phyloP scores from a whole-genome alignment of 345 rosid species.

The Lepidium aucheri region DNA sequence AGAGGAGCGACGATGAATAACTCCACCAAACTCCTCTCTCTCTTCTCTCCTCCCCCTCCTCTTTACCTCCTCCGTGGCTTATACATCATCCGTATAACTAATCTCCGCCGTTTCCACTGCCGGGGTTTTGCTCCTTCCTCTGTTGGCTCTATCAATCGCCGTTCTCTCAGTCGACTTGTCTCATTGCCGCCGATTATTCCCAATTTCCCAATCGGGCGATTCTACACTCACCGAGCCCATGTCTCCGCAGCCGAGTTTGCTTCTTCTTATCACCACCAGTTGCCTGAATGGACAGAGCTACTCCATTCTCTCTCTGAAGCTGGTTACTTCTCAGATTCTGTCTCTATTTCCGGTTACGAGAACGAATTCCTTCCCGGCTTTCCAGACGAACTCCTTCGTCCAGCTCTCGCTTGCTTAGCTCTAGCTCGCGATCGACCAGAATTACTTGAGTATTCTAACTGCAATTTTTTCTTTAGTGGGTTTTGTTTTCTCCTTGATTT shows the following conservation, averaged over 20 bases:
- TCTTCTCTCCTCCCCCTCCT: conserved; percentile 46
- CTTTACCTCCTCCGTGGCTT: conserved; percentile 25
- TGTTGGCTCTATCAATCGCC: background rate
- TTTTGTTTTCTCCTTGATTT: background rate
- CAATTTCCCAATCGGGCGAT: conserved; percentile 14
- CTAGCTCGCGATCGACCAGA: conserved; percentile 55
- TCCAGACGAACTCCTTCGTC: conserved; percentile 45
- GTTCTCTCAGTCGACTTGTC: background rate
- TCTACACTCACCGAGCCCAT: conserved; percentile 14
- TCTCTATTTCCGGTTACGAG: background rate
- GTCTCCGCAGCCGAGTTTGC: conserved; percentile 14
- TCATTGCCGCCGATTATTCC: conserved; percentile 11
- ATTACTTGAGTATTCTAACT: conserved; percentile 35
- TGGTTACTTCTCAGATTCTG: conserved; percentile 33
- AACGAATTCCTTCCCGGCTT: conserved; percentile 33
- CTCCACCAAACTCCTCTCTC: conserved; percentile 53
- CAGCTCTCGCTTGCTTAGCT: conserved; percentile 54
- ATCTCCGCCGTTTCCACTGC: conserved; percentile 17
- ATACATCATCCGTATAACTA: conserved; percentile 26
- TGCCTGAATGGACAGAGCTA: conserved; percentile 41
- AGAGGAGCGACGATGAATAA: conserved; percentile 38
- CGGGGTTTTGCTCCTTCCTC: background rate
- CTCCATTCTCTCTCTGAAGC: conserved; percentile 29
- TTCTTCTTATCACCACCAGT: conserved; percentile 12
- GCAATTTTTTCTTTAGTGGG: background rate